Conservation (phyloP, 2,329 filamentous ascomycete species). For the Alternaria ethzedia region DNA sequence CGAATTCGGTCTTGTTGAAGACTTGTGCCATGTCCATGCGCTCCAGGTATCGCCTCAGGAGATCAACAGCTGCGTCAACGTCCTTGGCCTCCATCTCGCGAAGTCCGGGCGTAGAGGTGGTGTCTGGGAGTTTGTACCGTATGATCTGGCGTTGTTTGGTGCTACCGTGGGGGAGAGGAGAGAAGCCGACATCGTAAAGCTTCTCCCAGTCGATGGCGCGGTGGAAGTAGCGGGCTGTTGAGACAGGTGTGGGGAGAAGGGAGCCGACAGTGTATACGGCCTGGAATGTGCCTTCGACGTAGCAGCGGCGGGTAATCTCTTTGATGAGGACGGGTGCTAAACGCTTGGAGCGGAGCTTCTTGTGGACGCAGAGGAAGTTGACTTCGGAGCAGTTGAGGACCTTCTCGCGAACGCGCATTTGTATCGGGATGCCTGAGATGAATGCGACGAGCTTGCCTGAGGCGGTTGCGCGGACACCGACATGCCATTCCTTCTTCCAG, state of each 20-base stretch:
- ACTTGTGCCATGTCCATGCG: slow-evolving; percentile 85
- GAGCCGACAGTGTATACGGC: slow-evolving; percentile 95
- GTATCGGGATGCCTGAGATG: slow-evolving; percentile 90
- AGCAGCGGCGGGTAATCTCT: slow-evolving; percentile 92
- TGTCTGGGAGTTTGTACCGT: slow-evolving; percentile 81
- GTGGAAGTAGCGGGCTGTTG: slow-evolving; percentile 94
- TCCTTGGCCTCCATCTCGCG: slow-evolving; percentile 82
- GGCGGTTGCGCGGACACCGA: slow-evolving; percentile 84
- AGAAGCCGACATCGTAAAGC: slow-evolving; percentile 93
- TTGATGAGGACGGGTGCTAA: slow-evolving; percentile 95
- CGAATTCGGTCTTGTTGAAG: slow-evolving; percentile 79
- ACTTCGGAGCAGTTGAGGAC: slow-evolving; percentile 84
- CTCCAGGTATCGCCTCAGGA: slow-evolving; percentile 78
- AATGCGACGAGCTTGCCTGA: slow-evolving; percentile 91
- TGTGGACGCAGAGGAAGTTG: slow-evolving; percentile 98
- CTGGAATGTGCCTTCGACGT: slow-evolving; percentile 86
- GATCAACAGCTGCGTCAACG: slow-evolving; percentile 72
- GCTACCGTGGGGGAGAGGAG: slow-evolving; percentile 80
- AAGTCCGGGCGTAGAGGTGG: slow-evolving; percentile 75
- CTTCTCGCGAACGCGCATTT: slow-evolving; percentile 79
- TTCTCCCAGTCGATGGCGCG: slow-evolving; percentile 95
- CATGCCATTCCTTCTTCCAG: slow-evolving; percentile 93
- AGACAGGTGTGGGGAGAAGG: slow-evolving; percentile 88
- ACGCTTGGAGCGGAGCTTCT: slow-evolving; percentile 93
- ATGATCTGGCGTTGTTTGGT: slow-evolving; percentile 85